Evolutionary conservation across 768 basidiomycete species (phyloP), one percentile per base, ranked within the genome.

Genomic region (Podaxis sp.): DNA sequence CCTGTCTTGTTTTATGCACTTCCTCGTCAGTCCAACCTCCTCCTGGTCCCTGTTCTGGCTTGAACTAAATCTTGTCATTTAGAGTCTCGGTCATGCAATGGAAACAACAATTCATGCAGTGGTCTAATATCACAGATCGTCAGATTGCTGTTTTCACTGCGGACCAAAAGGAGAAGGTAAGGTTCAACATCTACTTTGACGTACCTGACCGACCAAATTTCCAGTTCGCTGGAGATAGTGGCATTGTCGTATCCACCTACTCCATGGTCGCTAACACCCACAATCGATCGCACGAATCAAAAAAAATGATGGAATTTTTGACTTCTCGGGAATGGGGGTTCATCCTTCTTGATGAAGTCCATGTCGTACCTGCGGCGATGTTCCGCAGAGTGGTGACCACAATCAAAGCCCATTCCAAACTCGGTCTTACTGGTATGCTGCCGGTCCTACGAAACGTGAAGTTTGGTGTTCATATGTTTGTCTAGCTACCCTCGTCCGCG

Each of bases 241-340:
- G 97, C 39, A 98, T 99, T 65, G 96, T 99, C 36, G 91, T 99
- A 26, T 99, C 96, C 36, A 99, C 97, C 11, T 99, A 99, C 74
- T 98, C 96, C 3, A 99, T 99, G 97, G 96, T 99, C 57, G 96
- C 97, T 33, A 98, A 98, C 73, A 97, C 95, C 2, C 93, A 95
- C 70, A 97, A 98, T 73, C 87, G 97, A 67, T 97, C 97, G n/a
- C 95, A 99, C 73, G 95, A 96, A 71, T 93, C 97, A 17, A 95
- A 97, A 80, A 97, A 99, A 80, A 98, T 99, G 93, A 99, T 99
- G 97, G 96, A 99, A 68, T 99, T 99, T 72, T 75, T 99, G 51
- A 94, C 94, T 30, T 95, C 94, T n/a, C 82, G 96, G 59, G 97
- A 99, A 76, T 99, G 97, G 97, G 97, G 97, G 8, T 98, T 98